Conservation (phyloP, 225 moss, liverwort and hornwort genomes). For the Marchantia polymorpha region DNA sequence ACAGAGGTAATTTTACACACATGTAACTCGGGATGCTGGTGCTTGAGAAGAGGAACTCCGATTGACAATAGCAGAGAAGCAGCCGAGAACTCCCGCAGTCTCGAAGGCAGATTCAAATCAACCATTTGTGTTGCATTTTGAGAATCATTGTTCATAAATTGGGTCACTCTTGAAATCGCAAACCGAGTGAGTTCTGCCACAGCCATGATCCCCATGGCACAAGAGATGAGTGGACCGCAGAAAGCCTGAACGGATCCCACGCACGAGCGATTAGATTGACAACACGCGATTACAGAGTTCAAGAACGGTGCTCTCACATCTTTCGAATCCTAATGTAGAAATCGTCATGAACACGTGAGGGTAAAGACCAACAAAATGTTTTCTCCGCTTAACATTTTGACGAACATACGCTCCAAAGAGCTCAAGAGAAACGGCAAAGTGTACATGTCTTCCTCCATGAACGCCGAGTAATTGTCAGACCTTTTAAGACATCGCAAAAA, state of each 20-base stretch:
- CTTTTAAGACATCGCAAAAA: not conserved
- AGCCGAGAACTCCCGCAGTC: slow-evolving; percentile 61
- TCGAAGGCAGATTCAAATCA: slow-evolving; percentile 35
- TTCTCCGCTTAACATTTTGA: not conserved
- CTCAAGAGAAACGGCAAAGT: not conserved
- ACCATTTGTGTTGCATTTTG: slow-evolving; percentile 19
- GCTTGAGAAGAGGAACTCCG: slow-evolving; percentile 70
- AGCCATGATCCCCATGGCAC: slow-evolving; percentile 78
- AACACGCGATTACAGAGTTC: not conserved
- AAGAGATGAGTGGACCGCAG: slow-evolving; percentile 58
- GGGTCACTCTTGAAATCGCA: slow-evolving; percentile 38
- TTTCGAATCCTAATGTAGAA: not conserved
- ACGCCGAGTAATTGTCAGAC: not conserved
- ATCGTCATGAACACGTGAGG: no score
- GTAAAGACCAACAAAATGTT: no score
- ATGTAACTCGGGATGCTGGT: slow-evolving; percentile 49
- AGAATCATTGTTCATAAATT: slow-evolving; percentile 29
- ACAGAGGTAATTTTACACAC: slow-evolving; percentile 31
- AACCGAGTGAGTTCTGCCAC: slow-evolving; percentile 56
- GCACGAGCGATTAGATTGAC: not conserved
- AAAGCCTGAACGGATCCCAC: slow-evolving; percentile 52
- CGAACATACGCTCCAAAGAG: not conserved
- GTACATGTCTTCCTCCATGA: not conserved
- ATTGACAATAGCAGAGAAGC: slow-evolving; percentile 76
- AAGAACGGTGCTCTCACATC: not conserved